Evolutionary conservation across 805 yeast species (phyloP).

Genomic region (Cyberlindnera americana): DNA sequence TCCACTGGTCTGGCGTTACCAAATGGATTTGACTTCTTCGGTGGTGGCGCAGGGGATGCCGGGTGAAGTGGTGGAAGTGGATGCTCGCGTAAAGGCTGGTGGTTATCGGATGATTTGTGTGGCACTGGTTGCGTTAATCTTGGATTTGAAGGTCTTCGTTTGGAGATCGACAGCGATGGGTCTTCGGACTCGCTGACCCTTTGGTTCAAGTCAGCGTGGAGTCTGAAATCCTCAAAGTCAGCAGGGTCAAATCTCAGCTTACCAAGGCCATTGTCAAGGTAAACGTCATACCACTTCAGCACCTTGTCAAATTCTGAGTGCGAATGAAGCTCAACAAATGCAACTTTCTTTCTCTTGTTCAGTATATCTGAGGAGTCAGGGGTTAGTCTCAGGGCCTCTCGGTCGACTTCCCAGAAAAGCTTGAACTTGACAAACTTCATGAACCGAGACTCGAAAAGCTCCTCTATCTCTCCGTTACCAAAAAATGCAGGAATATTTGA

Average conservation of each 20-base stretch:
- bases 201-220: slow-evolving; percentile 24
- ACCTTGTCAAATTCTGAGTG: slow-evolving; percentile 53
- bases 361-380: slow-evolving; percentile 19
- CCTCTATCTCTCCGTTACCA: slow-evolving; percentile 48
- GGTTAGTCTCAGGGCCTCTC: slow-evolving; percentile 30
- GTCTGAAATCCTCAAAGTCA: slow-evolving; percentile 24
- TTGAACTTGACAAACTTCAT: slow-evolving; percentile 57
- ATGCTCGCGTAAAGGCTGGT: slow-evolving; percentile 2
- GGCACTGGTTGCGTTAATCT: background rate
- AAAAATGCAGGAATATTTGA: slow-evolving; percentile 55
- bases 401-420: slow-evolving; percentile 53
- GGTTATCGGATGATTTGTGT: too few relatives aligned
- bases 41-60: slow-evolving; percentile 24
- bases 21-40: slow-evolving; percentile 62
- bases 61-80: slow-evolving; percentile 18
- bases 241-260: slow-evolving; percentile 29
- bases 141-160: slow-evolving; percentile 2
- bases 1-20: slow-evolving; percentile 88
- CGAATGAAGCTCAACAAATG: slow-evolving; percentile 56
- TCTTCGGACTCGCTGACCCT: slow-evolving; percentile 21
- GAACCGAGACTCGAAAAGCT: slow-evolving; percentile 60
- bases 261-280: slow-evolving; percentile 37
- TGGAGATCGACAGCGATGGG: slow-evolving; percentile 19
- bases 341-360: slow-evolving; percentile 47
- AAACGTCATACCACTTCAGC: slow-evolving; percentile 60